phyloP scores from a whole-genome alignment of 2,329 filamentous ascomycete species.

The Dactylellina haptotyla region DNA sequence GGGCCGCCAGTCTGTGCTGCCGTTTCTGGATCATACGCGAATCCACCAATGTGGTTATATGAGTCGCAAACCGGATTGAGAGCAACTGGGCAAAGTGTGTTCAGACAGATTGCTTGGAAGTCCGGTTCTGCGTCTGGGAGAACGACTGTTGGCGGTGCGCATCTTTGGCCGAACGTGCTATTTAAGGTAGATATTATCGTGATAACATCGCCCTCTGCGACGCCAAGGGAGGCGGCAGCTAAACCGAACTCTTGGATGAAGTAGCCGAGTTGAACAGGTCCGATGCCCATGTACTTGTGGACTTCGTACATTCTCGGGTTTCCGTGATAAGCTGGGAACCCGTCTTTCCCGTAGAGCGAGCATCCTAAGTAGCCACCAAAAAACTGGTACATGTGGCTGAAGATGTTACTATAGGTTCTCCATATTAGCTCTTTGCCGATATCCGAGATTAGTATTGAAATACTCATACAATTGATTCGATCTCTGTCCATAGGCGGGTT shows the following conservation, averaged over 20 bases:
- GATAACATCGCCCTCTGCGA: constrained; percentile 66
- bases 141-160: constrained; percentile 64
- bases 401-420: constrained; percentile 63
- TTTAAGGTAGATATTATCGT: constrained; percentile 66
- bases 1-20: constrained; percentile 19
- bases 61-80: constrained; percentile 64
- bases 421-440: background rate
- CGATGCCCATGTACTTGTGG: constrained; percentile 71
- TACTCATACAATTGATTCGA: constrained; percentile 69
- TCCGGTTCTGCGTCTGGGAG: constrained; percentile 64
- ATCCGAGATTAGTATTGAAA: background rate
- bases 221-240: constrained; percentile 70
- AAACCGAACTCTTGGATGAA: constrained; percentile 71
- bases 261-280: constrained; percentile 67
- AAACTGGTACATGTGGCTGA: constrained; percentile 72
- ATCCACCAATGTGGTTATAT: constrained; percentile 61
- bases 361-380: constrained; percentile 71
- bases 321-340: constrained; percentile 66
- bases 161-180: constrained; percentile 67
- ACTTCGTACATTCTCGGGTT: constrained; percentile 66
- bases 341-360: constrained; percentile 65
- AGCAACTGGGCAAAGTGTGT: constrained; percentile 65
- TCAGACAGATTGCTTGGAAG: constrained; percentile 69
- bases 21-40: constrained; percentile 14
- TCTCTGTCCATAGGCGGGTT: constrained; percentile 65